Evolutionary conservation across 2,329 filamentous ascomycete species (phyloP), one percentile per base, ranked within the genome.

Genomic region (Xylariaceae sp.): DNA sequence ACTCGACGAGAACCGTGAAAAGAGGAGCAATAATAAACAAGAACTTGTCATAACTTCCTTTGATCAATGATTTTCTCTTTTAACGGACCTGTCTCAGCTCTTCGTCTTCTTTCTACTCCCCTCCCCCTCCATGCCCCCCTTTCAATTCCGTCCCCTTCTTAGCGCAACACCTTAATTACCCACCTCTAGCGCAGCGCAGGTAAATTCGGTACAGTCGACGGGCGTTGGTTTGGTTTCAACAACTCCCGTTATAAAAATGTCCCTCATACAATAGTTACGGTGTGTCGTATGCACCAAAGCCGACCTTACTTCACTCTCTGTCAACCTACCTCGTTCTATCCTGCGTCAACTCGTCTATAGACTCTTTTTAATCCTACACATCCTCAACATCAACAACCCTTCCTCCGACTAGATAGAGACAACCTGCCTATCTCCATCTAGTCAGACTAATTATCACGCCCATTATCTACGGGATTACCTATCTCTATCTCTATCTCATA

Each of bases 1-100:
- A 64, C 65, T 66, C 58, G 62, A 54, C 57, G 7, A 49, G 54
- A 60, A 49, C 17, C 17, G 17, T 18, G 17, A 49, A 58, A 60
- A 52, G 47, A 23, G 17, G n/a, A 23, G 17, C 17, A 2, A 2
- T 18, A 23, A 44, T 44, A 44, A 44, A 44, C 42, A 44, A 44
- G 42, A n/a, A 44, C 11, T 44, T 10, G 42, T 4, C 7, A 4
- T 13, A 17, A 6, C 18, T 48, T 5, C 10, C 13, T 48, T 17
- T 48, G 4, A 8, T 18, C 17, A 18, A 18, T 18, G 17, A 18
- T 18, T 17, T 48, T 48, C 13, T 48, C 15, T 17, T 10, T 17
- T 48, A 18, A 18, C 8, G 4, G 8, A 9, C 7, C 11, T 49
- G 17, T 11, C 30, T 9, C 15, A 45, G 51, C 10, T 35, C 39